Conservation (phyloP, 148 eudicot genomes). For the Camellia sinensis region DNA sequence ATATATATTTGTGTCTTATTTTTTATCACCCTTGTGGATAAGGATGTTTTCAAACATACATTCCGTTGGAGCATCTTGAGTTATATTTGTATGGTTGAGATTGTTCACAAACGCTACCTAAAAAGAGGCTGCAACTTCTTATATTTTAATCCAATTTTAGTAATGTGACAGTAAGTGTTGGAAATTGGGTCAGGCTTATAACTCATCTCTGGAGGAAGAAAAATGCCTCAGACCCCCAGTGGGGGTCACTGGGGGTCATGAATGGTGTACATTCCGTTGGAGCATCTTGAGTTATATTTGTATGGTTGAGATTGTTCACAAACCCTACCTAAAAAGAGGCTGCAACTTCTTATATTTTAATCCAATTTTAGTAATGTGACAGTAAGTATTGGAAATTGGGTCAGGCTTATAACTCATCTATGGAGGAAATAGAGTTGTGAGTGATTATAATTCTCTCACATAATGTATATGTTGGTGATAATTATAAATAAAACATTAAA, state of each 20-base stretch:
- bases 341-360: background rate
- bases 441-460: too few species aligned
- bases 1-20: too few species aligned
- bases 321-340: background rate
- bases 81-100: background rate
- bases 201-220: too few species aligned
- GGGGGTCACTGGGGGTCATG: too few species aligned
- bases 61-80: background rate
- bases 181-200: too few species aligned
- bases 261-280: background rate
- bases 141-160: background rate
- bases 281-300: background rate
- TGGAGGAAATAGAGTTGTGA: too few species aligned
- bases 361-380: background rate
- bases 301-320: background rate
- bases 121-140: background rate
- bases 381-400: too few species aligned
- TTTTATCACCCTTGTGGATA: background rate
- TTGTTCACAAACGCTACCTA: background rate
- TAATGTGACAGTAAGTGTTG: too few species aligned
- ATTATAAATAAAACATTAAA: too few species aligned
- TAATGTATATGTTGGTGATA: too few species aligned
- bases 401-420: too few species aligned
- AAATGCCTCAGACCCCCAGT: too few species aligned
- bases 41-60: background rate